phyloP scores from a whole-genome alignment of 768 basidiomycete species.

The Gloeophyllum trabeum region DNA sequence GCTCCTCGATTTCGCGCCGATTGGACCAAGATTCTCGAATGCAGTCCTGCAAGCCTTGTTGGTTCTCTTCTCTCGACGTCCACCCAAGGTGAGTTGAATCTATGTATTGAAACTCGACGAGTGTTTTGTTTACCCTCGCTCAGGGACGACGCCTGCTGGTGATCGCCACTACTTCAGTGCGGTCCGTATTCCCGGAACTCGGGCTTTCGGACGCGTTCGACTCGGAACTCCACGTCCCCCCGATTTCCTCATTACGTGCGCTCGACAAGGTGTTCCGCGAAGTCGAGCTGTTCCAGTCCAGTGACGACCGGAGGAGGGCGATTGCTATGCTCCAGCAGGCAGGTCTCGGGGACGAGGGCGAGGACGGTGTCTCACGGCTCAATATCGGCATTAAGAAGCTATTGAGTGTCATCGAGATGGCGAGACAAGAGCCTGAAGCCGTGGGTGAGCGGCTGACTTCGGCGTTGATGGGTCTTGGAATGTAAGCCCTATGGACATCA shows the following conservation, averaged over 20 bases:
- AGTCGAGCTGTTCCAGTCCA: slow-evolving; percentile 60
- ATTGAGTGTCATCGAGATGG: slow-evolving; percentile 89
- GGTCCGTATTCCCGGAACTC: slow-evolving; percentile 76
- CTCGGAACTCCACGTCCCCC: slow-evolving; percentile 73
- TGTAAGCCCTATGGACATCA: too few relatives aligned
- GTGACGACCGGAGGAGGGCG: slow-evolving; percentile 42
- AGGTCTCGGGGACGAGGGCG: slow-evolving; percentile 52
- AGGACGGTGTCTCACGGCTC: slow-evolving; percentile 30
- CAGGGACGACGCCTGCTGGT: slow-evolving; percentile 88
- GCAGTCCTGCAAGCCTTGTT: slow-evolving; percentile 82
- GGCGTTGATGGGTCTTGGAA: slow-evolving; percentile 46
- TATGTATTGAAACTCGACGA: neutral
- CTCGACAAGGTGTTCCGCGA: slow-evolving; percentile 74
- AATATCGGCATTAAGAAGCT: slow-evolving; percentile 93
- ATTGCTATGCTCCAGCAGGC: slow-evolving; percentile 62
- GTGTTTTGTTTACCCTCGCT: slow-evolving; percentile 2
- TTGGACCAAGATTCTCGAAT: slow-evolving; percentile 96
- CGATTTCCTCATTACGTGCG: slow-evolving; percentile 58
- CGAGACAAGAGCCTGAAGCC: slow-evolving; percentile 86
- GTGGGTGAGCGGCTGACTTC: slow-evolving; percentile 60
- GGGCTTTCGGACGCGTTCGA: slow-evolving; percentile 88
- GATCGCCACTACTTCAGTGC: slow-evolving; percentile 86
- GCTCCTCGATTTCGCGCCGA: slow-evolving; percentile 90
- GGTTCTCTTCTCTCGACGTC: slow-evolving; percentile 78
- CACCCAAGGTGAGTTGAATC: slow-evolving; percentile 64